phyloP scores from a whole-genome alignment of 2,329 filamentous ascomycete genomes.

The Pseudocercospora macadamiae region DNA sequence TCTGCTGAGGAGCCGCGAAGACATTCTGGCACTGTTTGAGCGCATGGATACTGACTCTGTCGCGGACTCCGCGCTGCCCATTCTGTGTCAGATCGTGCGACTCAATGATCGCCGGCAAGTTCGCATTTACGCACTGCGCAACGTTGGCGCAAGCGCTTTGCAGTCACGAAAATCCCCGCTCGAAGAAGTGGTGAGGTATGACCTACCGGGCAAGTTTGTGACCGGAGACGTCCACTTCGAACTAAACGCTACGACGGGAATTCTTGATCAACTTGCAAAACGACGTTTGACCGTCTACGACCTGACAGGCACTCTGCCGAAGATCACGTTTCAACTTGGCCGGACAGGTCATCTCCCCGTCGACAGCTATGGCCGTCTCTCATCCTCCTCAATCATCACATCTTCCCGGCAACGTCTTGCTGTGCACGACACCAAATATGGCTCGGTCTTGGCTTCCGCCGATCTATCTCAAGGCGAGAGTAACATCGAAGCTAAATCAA shows the following conservation, averaged over 20 bases:
- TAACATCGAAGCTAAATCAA: background rate
- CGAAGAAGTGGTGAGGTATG: conserved; percentile 27
- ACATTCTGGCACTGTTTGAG: conserved; percentile 46
- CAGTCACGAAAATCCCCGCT: conserved; percentile 19
- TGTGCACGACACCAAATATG: conserved; percentile 72
- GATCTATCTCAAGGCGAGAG: conserved; percentile 29
- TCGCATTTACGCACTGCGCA: conserved; percentile 24
- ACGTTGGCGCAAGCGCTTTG: conserved; percentile 17
- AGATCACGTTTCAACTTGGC: conserved; percentile 55
- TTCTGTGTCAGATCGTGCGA: conserved; percentile 28
- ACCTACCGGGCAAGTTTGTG: conserved; percentile 26
- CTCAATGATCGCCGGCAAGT: conserved; percentile 15
- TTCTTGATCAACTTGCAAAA: conserved; percentile 62
- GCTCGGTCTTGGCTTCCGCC: conserved; percentile 51
- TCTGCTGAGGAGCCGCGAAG: conserved; percentile 48
- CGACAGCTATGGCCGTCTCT: conserved; percentile 67
- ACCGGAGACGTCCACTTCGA: conserved; percentile 27
- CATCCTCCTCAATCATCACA: conserved; percentile 66
- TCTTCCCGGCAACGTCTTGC: conserved; percentile 60
- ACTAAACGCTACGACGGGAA: conserved; percentile 61
- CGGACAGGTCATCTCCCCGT: conserved; percentile 50
- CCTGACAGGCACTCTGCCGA: conserved; percentile 64
- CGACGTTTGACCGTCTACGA: conserved; percentile 65
- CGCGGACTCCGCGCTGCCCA: conserved; percentile 3
- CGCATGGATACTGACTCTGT: conserved; percentile 7